phyloP scores from a whole-genome alignment of 257 asterid species.

The Petunia secreta region DNA sequence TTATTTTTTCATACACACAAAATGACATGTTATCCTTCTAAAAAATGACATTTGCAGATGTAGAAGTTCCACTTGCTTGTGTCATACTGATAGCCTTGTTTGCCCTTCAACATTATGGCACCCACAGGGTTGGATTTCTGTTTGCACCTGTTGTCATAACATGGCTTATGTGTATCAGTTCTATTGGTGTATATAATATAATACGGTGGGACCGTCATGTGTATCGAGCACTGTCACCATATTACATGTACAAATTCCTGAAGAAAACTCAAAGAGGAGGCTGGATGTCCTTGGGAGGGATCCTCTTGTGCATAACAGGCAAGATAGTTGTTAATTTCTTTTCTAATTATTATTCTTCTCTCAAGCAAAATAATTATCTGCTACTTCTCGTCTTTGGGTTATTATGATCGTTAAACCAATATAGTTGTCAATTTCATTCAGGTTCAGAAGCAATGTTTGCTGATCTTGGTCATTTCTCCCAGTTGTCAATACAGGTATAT shows the following conservation, averaged over 20 bases:
- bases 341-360: not conserved
- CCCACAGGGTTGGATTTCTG: slow-evolving; percentile 97
- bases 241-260: slow-evolving; percentile 86
- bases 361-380: not conserved
- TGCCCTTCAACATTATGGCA: slow-evolving; percentile 97
- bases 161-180: slow-evolving; percentile 90
- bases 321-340: slow-evolving; percentile 19
- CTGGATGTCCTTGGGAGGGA: slow-evolving; percentile 97
- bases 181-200: slow-evolving; percentile 79
- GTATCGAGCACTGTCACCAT: slow-evolving; percentile 80
- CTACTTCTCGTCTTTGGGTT: slow-evolving; percentile 19
- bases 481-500: slow-evolving; percentile 79
- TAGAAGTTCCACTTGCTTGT: slow-evolving; percentile 88
- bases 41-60: slow-evolving; percentile 65
- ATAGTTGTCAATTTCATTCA: slow-evolving; percentile 35
- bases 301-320: slow-evolving; percentile 90
- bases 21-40: slow-evolving; percentile 29
- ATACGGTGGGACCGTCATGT: slow-evolving; percentile 80
- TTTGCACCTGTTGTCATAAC: slow-evolving; percentile 91
- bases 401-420: slow-evolving; percentile 4
- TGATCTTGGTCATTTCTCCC: slow-evolving; percentile 95
- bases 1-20: not conserved
- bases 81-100: slow-evolving; percentile 81
- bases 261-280: slow-evolving; percentile 82
- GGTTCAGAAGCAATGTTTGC: slow-evolving; percentile 99